Base-by-base conservation (phyloP, 1,284 basidiomycete species). In the Austropuccinia psidii region DNA sequence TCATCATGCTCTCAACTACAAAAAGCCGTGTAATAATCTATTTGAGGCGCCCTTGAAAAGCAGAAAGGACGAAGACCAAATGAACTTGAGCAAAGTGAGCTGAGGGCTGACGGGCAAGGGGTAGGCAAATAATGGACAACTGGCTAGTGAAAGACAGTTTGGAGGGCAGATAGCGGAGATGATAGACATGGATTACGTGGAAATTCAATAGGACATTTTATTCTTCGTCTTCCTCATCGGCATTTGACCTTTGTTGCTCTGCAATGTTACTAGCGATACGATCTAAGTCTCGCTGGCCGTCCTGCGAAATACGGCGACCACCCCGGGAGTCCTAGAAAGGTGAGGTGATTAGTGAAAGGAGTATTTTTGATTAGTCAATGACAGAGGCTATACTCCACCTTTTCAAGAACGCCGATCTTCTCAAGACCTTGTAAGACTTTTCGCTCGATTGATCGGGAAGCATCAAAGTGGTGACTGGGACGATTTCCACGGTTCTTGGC, bases 361-460 rank as follows among this genome's bases (percentile, higher is more conserved):
- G n/a, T n/a, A n/a, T n/a, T n/a, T n/a, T n/a, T n/a, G n/a, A 50
- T 11, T 19, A n/a, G 7, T 1, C 47, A 50, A 50, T 50, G 8
- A 49, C n/a, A 50, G 47, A 29, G n/a, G 5, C 17, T 31, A 31
- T 2, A 43, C 11, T 24, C 21, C 54, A 69, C 82, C 84, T 90
- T 87, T 85, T 98, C 95, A 78, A 98, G 87, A 75, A 98, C 95
- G 81, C 94, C 94, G 80, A 99, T 98, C 86, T 95, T 96, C 87
- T 98, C 95, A 77, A 98, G 86, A 73, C 93, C 89, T 84, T 98
- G 95, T 83, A 95, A 91, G 78, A 97, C 83, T 79, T 82, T 82
- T 76, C 81, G 79, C 78, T 82, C 81, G 29, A 82, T 80, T 37
- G 72, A 89, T 76, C 90, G 87, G 68, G 93, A 93, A 60, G 89